A percentile compares a stretch with the other conserved stretches of the same genome.
Evolutionary conservation across 2,329 filamentous ascomycete species (phyloP).

Genomic region (Venturia carpophila): DNA sequence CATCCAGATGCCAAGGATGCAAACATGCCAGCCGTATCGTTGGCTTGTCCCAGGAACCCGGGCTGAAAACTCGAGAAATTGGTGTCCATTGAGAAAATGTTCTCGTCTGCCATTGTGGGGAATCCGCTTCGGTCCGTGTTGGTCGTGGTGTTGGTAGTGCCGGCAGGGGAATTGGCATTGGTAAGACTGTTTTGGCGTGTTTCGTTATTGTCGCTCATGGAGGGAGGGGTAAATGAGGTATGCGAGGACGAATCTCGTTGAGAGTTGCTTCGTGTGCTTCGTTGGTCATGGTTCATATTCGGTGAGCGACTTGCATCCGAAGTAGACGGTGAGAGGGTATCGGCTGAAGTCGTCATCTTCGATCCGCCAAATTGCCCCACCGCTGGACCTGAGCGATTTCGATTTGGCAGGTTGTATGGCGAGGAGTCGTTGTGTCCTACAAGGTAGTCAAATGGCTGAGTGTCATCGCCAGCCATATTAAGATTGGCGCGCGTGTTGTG

Average conservation of each 20-base stretch:
- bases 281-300: not conserved
- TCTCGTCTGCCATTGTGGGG: not conserved
- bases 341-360: slow-evolving; percentile 19
- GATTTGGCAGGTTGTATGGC: slow-evolving; percentile 13
- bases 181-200: not conserved
- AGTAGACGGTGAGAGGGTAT: slow-evolving; percentile 26
- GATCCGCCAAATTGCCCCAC: not conserved
- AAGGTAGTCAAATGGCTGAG: slow-evolving; percentile 1
- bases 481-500: slow-evolving; percentile 24
- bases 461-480: slow-evolving; percentile 23
- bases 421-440: slow-evolving; percentile 11
- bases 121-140: not conserved
- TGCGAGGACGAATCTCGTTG: slow-evolving; percentile 17
- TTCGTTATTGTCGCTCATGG: not conserved
- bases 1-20: not conserved
- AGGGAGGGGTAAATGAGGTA: slow-evolving; percentile 20
- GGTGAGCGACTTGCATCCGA: slow-evolving; percentile 22
- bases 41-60: slow-evolving; percentile 7
- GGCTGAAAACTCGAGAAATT: slow-evolving; percentile 10
- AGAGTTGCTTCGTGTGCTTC: slow-evolving; percentile 15
- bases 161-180: not conserved
- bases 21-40: not conserved
- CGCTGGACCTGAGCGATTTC: slow-evolving; percentile 1
- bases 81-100: slow-evolving; percentile 5
- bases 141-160: not conserved